A percentile compares a stretch with the other conserved stretches of the same genome.
Conservation (phyloP, 2,329 filamentous ascomycete species). For the Drechmeria coniospora region DNA sequence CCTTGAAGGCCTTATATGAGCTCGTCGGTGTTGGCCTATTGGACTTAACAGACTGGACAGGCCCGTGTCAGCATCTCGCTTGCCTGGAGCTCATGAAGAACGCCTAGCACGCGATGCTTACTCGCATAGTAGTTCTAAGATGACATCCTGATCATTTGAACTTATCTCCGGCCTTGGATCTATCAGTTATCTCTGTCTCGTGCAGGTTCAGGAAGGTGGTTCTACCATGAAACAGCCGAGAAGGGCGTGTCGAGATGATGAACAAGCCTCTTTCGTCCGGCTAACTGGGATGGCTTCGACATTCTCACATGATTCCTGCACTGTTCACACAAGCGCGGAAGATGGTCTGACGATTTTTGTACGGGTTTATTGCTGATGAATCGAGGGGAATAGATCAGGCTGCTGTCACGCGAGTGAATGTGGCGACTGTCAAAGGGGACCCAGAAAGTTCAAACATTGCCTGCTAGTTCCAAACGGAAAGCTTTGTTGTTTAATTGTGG, state of each 20-base stretch:
- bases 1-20: slow-evolving; percentile 39
- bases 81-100: too few relatives aligned
- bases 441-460: too few relatives aligned
- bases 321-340: too few relatives aligned
- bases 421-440: too few relatives aligned
- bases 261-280: slow-evolving; percentile 37
- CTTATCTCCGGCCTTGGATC: slow-evolving; percentile 43
- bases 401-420: too few relatives aligned
- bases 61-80: not conserved
- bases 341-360: too few relatives aligned
- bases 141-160: slow-evolving; percentile 42
- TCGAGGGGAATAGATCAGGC: too few relatives aligned
- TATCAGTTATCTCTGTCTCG: not conserved
- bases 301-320: too few relatives aligned
- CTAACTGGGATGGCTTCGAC: slow-evolving; percentile 10
- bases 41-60: slow-evolving; percentile 42
- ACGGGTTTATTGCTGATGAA: too few relatives aligned
- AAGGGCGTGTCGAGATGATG: slow-evolving; percentile 54
- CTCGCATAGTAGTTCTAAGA: slow-evolving; percentile 53
- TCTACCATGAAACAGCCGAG: slow-evolving; percentile 43
- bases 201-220: too few relatives aligned
- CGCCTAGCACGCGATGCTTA: slow-evolving; percentile 19
- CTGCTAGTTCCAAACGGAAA: too few relatives aligned
- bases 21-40: slow-evolving; percentile 44
- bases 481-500: too few relatives aligned